Evolutionary conservation across 1,284 basidiomycete genomes (phyloP), one percentile per base, ranked within the genome.

Genomic region (Apiotrichum domesticum): DNA sequence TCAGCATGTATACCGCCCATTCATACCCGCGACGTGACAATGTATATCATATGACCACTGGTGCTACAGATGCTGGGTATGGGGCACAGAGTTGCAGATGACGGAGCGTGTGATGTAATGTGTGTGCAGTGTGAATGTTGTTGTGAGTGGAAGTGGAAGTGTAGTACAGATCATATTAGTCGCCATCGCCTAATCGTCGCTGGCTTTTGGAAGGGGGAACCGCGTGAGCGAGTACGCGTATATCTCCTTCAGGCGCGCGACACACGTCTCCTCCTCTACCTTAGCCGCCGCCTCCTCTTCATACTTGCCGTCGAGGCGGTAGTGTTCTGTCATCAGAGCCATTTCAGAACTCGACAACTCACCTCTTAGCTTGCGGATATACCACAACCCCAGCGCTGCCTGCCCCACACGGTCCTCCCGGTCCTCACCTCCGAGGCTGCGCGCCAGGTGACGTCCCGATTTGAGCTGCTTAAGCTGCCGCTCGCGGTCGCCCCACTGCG

Each of bases 391-490:
- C 3, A 73, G 54, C 2, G 63, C 50, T 6, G 65, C 53, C 54
- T 72, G 71, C 2, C 73, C 73, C 2, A 73, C 69, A 10, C 61
- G 58, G 54, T 73, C 71, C 2, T 35, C 45, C 6, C 69, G 62
- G 50, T 73, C 70, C 46, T 57, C 61, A 2, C 71, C 72, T 6
- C 73, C 73, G 29, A 74, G 56, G 35, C 67, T 43, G 14, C 51
- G 52, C 1, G 70, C 65, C 1, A 72, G 48, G n/a, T 66, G 63
- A 8, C 57, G 47, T 2, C 72, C 72, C 6, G 70, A 63, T 44
- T 71, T 70, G 21, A 73, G 66, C 57, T 72, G 70, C 32, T 62
- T 60, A 32, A 66, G 52, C 46, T 63, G 65, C 9, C 64, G 51
- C 4, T 72, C 66, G 15, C 59, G 56, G 29, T 64, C 63, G 13